Base-by-base conservation (phyloP, 1,284 basidiomycete species). In the Fomitopsis pinicola region DNA sequence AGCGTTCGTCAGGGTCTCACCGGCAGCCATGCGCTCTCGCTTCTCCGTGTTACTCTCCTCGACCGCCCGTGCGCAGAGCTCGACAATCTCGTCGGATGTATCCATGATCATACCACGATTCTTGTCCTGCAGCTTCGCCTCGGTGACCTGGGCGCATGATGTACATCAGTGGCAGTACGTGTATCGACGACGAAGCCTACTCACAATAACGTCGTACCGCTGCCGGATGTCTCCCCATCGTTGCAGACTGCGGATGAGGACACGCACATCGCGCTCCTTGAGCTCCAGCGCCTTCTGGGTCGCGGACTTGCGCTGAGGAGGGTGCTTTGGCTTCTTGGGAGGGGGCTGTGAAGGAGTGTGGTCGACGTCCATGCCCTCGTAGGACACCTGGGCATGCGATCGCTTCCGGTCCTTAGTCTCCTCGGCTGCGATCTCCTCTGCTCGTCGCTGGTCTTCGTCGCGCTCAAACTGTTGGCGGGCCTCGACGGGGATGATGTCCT, bases 221-320 rank as follows among this genome's bases (percentile, higher is more conserved):
- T 92, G 89, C 58, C 95, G 87, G 65, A 99, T 94, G 74, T 99
- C 97, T 35, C 97, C 97, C 95, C 97, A 99, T 61, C 95, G 91
- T 72, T 98, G 95, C 68, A 99, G 82, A 72, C 95, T 97, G 66
- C 97, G 87, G 64, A 98, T 94, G 46, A 99, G 83, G 46, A 97
- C 95, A 65, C 97, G 95, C 40, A 98, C 87, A 73, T 99, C 97
- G 54, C 97, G 89, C 74, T 98, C 96, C 77, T 96, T 98, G 64
- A 99, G 82, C 74, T 98, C 95, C 83, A 98, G 91, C 3, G 96
- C 91, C 71, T 94, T 94, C 77, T 98, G 95, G 55, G 87, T 91
- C 5, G 92, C 91, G 14, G 91, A 92, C 79, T 93, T 94, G 67
- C 87, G 82, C 64, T 83, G 83, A n/a, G 88, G 84, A 42, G 82